Conservation (phyloP, 2,329 filamentous ascomycete genomes). For the Teratosphaeria destructans region DNA sequence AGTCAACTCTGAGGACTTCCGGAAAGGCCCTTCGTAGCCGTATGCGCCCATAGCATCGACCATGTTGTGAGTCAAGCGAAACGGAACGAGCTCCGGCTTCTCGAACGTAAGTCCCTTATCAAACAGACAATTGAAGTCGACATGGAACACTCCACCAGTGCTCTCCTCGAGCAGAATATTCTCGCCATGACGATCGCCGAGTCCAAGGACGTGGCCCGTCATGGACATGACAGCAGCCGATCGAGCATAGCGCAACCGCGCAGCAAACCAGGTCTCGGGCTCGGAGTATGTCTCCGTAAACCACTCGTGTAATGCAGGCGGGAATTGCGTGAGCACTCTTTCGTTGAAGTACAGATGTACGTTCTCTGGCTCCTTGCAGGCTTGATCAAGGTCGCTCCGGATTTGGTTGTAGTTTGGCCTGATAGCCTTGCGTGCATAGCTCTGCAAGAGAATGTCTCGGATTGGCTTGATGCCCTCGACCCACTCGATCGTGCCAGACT, state of each 20-base stretch:
- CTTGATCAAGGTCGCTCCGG: constrained; percentile 49
- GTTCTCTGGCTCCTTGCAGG: constrained; percentile 53
- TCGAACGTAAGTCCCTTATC: constrained; percentile 95
- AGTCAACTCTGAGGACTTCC: constrained; percentile 81
- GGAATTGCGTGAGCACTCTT: constrained; percentile 55
- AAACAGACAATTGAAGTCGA: constrained; percentile 99
- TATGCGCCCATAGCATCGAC: constrained; percentile 92
- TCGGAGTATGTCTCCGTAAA: constrained; percentile 93
- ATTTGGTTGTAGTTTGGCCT: constrained; percentile 57
- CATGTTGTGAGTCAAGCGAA: constrained; percentile 98
- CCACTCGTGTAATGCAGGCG: constrained; percentile 81
- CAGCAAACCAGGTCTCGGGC: constrained; percentile 83
- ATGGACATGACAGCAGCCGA: constrained; percentile 99
- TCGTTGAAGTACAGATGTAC: constrained; percentile 60
- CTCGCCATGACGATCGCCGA: constrained; percentile 93
- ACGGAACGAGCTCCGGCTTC: constrained; percentile 89
- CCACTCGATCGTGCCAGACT: constrained; percentile 98
- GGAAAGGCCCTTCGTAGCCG: constrained; percentile 83
- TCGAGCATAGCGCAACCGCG: constrained; percentile 78
- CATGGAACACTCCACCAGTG: constrained; percentile 88
- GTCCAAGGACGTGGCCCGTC: constrained; percentile 83
- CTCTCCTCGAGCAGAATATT: constrained; percentile 93
- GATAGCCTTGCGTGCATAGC: constrained; percentile 68
- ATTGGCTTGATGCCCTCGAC: constrained; percentile 91
- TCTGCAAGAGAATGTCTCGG: constrained; percentile 73